phyloP scores from a whole-genome alignment of 2,329 filamentous ascomycete species.

The Stenocarpella maydis region DNA sequence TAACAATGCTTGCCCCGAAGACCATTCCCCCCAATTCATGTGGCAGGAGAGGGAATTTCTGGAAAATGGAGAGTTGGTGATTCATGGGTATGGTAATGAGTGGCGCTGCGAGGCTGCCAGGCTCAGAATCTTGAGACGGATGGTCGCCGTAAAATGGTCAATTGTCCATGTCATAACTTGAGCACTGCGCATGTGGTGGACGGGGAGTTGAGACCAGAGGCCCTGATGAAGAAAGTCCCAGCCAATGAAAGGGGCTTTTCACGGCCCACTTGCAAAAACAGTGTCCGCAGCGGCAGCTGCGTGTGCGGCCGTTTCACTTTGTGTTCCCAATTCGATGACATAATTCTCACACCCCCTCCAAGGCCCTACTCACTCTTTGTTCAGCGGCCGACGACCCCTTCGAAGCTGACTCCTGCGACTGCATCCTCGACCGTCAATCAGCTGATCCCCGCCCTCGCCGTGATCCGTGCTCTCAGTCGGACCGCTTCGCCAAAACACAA shows the following conservation, averaged over 20 bases:
- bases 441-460: not conserved
- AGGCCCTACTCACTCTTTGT: conserved; percentile 9
- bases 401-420: not conserved
- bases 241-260: not conserved
- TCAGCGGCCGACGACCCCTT: not conserved
- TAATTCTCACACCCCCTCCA: conserved; percentile 7
- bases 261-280: not conserved
- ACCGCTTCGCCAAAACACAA: not conserved
- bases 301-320: no score
- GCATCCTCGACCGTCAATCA: conserved; percentile 13
- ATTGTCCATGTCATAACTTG: not conserved
- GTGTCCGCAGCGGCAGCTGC: not conserved
- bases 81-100: not conserved
- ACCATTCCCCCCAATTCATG: not conserved
- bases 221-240: not conserved
- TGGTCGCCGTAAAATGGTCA: not conserved
- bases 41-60: not conserved
- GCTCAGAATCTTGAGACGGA: not conserved
- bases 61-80: not conserved
- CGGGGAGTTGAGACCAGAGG: not conserved
- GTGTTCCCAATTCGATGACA: conserved; percentile 15
- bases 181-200: no score
- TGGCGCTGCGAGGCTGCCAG: not conserved
- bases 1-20: not conserved
- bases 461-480: not conserved